These are phyloP conservation scores for Trypanosoma brucei DNA, from an alignment of 208 protist species.

Conservation along the genomic window DNA sequence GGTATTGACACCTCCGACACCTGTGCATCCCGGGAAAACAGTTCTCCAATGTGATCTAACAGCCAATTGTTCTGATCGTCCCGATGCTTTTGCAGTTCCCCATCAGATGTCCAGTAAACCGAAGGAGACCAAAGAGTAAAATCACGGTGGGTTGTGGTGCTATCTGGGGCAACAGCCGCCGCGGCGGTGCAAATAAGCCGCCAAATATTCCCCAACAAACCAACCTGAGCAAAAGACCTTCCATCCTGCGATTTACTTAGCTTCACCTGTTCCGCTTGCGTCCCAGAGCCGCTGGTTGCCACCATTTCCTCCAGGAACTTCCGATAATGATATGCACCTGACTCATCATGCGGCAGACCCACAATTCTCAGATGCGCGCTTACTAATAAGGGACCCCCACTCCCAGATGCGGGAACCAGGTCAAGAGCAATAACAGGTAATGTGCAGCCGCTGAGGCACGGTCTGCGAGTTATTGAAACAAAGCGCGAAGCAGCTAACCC, in stretches of 20 bases:
- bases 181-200: not conserved
- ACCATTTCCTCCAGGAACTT: not conserved
- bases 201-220: slow-evolving; percentile 16
- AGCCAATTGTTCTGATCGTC: not conserved
- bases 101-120: not conserved
- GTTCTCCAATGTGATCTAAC: slow-evolving; percentile 9
- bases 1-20: not conserved
- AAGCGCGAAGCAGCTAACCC: slow-evolving; percentile 5
- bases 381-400: not conserved
- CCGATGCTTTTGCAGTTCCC: too few relatives aligned
- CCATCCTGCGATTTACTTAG: not conserved
- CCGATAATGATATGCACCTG: not conserved
- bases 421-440: slow-evolving; percentile 15
- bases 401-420: not conserved
- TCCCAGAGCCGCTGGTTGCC: not conserved
- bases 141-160: not conserved
- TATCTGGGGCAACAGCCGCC: not conserved
- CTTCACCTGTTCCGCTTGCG: not conserved
- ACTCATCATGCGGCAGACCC: not conserved
- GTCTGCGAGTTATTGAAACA: not conserved
- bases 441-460: not conserved
- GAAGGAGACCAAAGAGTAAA: slow-evolving; percentile 13
- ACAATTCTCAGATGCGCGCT: not conserved
- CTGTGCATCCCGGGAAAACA: slow-evolving; percentile 17
- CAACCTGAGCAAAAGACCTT: not conserved